Conservation (phyloP, 495 filamentous ascomycete genomes). For the Xylaria venustula region DNA sequence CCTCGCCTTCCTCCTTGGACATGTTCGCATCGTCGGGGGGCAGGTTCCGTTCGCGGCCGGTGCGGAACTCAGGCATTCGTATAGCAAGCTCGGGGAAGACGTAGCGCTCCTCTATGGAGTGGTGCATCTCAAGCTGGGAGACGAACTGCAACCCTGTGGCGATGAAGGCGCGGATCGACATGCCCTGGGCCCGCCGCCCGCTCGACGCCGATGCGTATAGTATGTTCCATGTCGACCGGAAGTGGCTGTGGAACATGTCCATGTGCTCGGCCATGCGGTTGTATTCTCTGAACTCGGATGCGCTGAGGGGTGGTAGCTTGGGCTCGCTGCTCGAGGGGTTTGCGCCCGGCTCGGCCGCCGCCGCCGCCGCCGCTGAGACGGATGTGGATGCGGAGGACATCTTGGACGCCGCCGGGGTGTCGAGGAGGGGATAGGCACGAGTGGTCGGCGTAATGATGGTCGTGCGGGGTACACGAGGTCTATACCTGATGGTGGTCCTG, state of each 20-base stretch:
- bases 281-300: slow-evolving; percentile 60
- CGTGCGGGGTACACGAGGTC: neutral
- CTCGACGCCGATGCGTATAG: slow-evolving; percentile 60
- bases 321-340: neutral
- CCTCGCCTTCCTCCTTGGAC: slow-evolving; percentile 15
- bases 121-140: slow-evolving; percentile 70
- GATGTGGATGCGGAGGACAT: neutral
- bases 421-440: neutral
- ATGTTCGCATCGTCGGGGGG: neutral
- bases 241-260: slow-evolving; percentile 79
- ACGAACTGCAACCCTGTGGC: slow-evolving; percentile 63
- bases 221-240: slow-evolving; percentile 68
- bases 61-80: slow-evolving; percentile 77
- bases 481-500: neutral
- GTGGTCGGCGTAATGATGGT: neutral
- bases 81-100: slow-evolving; percentile 75
- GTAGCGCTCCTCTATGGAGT: slow-evolving; percentile 79
- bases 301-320: slow-evolving; percentile 45
- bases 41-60: slow-evolving; percentile 9
- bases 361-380: neutral
- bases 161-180: slow-evolving; percentile 63
- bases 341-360: neutral
- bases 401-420: neutral
- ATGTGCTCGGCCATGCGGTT: slow-evolving; percentile 76
- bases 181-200: slow-evolving; percentile 51